Evolutionary conservation across 768 basidiomycete genomes (phyloP).

Genomic region (Kwoniella dendrophila): DNA sequence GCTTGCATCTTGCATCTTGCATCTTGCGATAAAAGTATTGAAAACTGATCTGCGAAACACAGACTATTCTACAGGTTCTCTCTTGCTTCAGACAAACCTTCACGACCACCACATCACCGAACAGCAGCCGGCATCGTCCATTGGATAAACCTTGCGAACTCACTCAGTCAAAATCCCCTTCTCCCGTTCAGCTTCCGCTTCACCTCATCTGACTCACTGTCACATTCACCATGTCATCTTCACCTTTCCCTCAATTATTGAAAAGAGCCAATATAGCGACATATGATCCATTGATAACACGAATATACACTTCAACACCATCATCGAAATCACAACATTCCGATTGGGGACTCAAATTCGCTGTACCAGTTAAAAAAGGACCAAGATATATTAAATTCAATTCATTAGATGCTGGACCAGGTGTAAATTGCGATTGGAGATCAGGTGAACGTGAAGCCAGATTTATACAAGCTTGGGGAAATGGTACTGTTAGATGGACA

Average conservation of each 20-base stretch:
- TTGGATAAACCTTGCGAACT: no score
- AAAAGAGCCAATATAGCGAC: constrained; percentile 47
- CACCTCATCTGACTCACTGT: background rate
- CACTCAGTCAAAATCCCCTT: no score
- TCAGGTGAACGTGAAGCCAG: constrained; percentile 51
- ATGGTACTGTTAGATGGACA: constrained; percentile 42
- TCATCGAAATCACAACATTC: constrained; percentile 39
- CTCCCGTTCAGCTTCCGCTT: background rate
- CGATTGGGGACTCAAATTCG: constrained; percentile 54
- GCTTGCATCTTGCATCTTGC: background rate
- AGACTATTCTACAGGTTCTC: background rate
- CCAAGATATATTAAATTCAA: constrained; percentile 49
- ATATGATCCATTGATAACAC: constrained; percentile 52
- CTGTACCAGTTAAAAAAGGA: constrained; percentile 30
- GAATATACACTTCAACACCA: constrained; percentile 53
- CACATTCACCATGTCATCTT: constrained; percentile 34
- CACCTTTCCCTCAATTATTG: constrained; percentile 50
- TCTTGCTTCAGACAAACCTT: background rate
- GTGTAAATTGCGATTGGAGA: constrained; percentile 48
- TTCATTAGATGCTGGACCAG: constrained; percentile 45
- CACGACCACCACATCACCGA: no score
- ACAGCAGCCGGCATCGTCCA: no score
- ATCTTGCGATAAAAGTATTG: background rate
- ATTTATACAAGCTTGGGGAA: constrained; percentile 49
- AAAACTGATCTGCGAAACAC: background rate